These are phyloP conservation scores for Apocynum venetum DNA, from an alignment of 257 asterid species.

Conservation along the genomic window DNA sequence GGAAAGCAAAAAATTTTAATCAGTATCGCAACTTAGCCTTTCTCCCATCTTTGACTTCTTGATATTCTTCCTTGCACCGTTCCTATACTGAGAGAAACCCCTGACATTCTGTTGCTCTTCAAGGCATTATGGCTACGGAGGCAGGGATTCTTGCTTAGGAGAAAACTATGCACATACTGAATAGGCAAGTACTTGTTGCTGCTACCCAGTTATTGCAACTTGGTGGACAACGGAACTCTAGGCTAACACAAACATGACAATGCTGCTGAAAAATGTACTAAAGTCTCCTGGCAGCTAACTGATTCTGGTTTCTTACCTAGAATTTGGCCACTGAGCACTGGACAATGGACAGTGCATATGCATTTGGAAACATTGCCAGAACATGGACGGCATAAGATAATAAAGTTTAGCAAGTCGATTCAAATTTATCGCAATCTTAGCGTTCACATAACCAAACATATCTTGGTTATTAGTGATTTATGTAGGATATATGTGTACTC, in stretches of 20 bases:
- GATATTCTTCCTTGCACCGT: too few species aligned
- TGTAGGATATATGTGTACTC: not conserved
- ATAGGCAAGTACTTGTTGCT: not conserved
- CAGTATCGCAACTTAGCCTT: not conserved
- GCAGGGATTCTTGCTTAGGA: not conserved
- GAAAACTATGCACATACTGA: not conserved
- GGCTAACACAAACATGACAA: not conserved
- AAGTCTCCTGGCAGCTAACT: not conserved
- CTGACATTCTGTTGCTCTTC: not conserved
- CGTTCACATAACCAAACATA: not conserved
- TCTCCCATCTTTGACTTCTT: not conserved
- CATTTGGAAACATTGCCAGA: not conserved
- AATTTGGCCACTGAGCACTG: not conserved
- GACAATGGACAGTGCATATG: not conserved
- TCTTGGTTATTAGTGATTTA: not conserved
- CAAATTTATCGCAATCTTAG: not conserved
- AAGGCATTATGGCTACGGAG: not conserved
- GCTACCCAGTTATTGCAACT: not conserved
- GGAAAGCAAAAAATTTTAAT: too few species aligned
- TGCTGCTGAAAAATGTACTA: not conserved
- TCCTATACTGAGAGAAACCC: not conserved
- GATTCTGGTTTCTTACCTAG: not conserved
- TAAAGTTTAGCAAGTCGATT: not conserved
- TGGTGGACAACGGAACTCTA: not conserved
- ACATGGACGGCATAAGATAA: too few species aligned